Percentiles rank a stretch among this genome's conserved stretches.
Conservation (phyloP, 352 stramenopile species). For the Phytophthora niederhauseri region DNA sequence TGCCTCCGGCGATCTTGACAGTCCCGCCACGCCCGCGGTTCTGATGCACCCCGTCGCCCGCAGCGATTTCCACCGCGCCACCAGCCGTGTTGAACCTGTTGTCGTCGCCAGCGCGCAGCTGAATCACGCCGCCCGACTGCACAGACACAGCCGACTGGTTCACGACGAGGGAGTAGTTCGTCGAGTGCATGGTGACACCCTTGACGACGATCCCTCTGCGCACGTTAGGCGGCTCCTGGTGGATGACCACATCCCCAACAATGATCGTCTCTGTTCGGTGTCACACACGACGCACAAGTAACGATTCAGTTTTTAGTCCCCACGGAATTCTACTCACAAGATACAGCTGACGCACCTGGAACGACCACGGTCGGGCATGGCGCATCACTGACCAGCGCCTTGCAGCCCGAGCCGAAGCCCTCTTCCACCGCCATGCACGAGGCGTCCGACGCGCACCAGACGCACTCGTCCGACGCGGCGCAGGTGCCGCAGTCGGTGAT, state of each 20-base stretch:
- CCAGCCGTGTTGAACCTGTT: constrained; percentile 74
- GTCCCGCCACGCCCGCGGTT: constrained; percentile 82
- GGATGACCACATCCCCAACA: constrained; percentile 55
- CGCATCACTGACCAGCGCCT: constrained; percentile 79
- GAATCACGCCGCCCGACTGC: constrained; percentile 56
- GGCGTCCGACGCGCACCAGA: constrained; percentile 90
- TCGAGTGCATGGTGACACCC: constrained; percentile 42
- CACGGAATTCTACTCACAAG: neutral
- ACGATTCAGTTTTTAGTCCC: neutral
- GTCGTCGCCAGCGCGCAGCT: constrained; percentile 67
- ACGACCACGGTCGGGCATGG: constrained; percentile 86
- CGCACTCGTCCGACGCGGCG: constrained; percentile 65
- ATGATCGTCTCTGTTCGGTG: constrained; percentile 58
- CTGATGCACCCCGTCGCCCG: constrained; percentile 72
- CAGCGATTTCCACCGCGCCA: constrained; percentile 53
- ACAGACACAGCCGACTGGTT: constrained; percentile 49
- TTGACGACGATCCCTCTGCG: constrained; percentile 41
- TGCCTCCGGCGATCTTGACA: constrained; percentile 73
- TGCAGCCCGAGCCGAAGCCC: constrained; percentile 80
- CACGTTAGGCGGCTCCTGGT: constrained; percentile 52
- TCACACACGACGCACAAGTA: constrained; percentile 11
- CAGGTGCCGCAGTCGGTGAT: constrained; percentile 71
- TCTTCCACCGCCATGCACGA: constrained; percentile 89
- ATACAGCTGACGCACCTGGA: constrained; percentile 49
- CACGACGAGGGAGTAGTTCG: constrained; percentile 46